Evolutionary conservation across 257 asterid species (phyloP).

Genomic region (Nicotiana sylvestris): DNA sequence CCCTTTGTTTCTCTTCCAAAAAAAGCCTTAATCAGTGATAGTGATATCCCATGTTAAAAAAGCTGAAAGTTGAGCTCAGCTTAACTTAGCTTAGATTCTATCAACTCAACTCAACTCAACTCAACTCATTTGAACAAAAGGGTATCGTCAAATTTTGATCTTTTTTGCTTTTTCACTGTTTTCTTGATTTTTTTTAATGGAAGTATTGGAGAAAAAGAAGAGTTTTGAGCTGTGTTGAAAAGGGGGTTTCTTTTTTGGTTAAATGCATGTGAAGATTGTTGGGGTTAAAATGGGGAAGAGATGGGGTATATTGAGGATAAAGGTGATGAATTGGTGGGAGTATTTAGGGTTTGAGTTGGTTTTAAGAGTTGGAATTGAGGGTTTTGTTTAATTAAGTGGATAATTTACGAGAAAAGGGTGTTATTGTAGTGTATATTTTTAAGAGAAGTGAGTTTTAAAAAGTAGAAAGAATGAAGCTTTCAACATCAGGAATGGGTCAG

Average conservation of each 20-base stretch:
- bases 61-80: slow-evolving; percentile 22
- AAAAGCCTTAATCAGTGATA: slow-evolving; percentile 8
- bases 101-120: not conserved
- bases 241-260: slow-evolving; percentile 9
- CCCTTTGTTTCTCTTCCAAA: slow-evolving; percentile 15
- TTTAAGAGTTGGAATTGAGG: slow-evolving; percentile 21
- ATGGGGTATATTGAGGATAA: slow-evolving; percentile 11
- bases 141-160: slow-evolving; percentile 11
- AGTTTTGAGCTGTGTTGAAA: slow-evolving; percentile 29
- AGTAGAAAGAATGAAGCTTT: slow-evolving; percentile 44
- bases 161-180: not conserved
- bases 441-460: slow-evolving; percentile 19
- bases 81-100: slow-evolving; percentile 1
- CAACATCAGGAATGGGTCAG: slow-evolving; percentile 61
- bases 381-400: slow-evolving; percentile 16
- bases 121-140: not conserved
- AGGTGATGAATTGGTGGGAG: slow-evolving; percentile 16
- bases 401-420: not conserved
- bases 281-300: slow-evolving; percentile 17
- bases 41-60: slow-evolving; percentile 16
- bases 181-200: slow-evolving; percentile 18
- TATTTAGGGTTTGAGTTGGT: slow-evolving; percentile 27
- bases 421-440: slow-evolving; percentile 6
- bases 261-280: slow-evolving; percentile 11
- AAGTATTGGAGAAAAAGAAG: slow-evolving; percentile 21